Conservation (phyloP, 305 asterid genomes). For the Coffea humblotiana region DNA sequence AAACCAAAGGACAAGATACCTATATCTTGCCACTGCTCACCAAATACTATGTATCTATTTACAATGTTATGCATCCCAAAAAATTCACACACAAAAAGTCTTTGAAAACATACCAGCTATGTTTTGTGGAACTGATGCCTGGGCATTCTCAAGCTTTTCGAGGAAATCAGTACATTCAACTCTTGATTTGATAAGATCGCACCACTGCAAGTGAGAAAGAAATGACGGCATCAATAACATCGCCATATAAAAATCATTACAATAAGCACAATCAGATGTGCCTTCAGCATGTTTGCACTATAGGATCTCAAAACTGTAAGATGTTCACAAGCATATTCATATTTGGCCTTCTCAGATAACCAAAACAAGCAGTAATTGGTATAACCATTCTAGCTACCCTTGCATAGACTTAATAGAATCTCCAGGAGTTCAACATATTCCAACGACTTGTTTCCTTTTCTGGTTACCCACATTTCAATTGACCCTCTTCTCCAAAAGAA, state of each 20-base stretch:
- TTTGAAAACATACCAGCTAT: slow-evolving; percentile 48
- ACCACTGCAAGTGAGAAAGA: slow-evolving; percentile 54
- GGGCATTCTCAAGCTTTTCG: slow-evolving; percentile 72
- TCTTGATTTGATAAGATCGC: slow-evolving; percentile 73
- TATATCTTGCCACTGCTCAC: background rate
- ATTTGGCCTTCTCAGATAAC: background rate
- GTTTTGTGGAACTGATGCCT: slow-evolving; percentile 61
- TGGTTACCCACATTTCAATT: background rate
- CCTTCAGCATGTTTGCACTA: background rate
- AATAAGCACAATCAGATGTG: background rate
- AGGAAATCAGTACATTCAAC: slow-evolving; percentile 81
- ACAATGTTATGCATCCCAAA: background rate
- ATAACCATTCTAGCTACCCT: background rate
- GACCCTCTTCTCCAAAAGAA: background rate
- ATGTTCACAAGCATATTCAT: background rate
- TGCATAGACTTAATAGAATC: background rate
- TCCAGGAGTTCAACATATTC: background rate
- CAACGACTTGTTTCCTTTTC: background rate
- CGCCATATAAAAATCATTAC: background rate
- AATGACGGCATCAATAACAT: slow-evolving; percentile 16
- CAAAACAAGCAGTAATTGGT: too few relatives aligned
- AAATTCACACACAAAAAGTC: background rate
- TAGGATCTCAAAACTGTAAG: background rate
- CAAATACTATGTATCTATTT: background rate
- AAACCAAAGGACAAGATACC: background rate